Conservation (phyloP, 1,284 basidiomycete species). For the Butyriboletus appendiculatus region DNA sequence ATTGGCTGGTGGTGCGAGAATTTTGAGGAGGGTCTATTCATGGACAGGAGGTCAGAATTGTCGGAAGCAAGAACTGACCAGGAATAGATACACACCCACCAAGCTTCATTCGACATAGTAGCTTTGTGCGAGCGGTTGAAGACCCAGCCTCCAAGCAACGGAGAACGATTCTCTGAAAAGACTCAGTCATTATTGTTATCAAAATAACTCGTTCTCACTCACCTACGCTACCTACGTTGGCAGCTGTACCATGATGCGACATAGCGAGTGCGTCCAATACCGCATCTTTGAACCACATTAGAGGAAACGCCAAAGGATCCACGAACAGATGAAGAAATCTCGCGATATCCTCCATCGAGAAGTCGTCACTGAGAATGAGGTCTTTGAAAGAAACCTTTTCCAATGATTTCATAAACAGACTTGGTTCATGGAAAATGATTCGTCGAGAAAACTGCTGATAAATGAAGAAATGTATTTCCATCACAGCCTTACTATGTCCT, state of each 20-base stretch:
- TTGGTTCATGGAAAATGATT: slow-evolving; percentile 30
- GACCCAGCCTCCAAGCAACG: slow-evolving; percentile 35
- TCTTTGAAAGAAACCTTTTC: slow-evolving; percentile 35
- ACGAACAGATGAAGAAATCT: slow-evolving; percentile 9
- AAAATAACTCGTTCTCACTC: background rate
- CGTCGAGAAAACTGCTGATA: slow-evolving; percentile 28
- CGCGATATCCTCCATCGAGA: slow-evolving; percentile 25
- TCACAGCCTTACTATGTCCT: background rate
- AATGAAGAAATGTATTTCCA: slow-evolving; percentile 2
- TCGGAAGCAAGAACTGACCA: background rate
- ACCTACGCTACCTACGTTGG: slow-evolving; percentile 18
- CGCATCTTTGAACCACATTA: slow-evolving; percentile 35
- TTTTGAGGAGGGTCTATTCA: background rate
- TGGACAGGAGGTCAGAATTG: background rate
- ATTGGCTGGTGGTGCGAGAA: slow-evolving; percentile 14
- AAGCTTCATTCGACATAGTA: slow-evolving; percentile 32
- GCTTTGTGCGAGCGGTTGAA: slow-evolving; percentile 23
- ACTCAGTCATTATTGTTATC: background rate
- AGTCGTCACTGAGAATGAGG: slow-evolving; percentile 32
- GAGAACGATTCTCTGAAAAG: slow-evolving; percentile 9
- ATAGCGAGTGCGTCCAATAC: slow-evolving; percentile 31
- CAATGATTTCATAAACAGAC: slow-evolving; percentile 27
- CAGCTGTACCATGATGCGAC: slow-evolving; percentile 7
- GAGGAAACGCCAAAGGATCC: slow-evolving; percentile 10
- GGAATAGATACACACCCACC: slow-evolving; percentile 29